phyloP scores from a whole-genome alignment of 2,329 filamentous ascomycete species.

The Microcyclosporella mali region DNA sequence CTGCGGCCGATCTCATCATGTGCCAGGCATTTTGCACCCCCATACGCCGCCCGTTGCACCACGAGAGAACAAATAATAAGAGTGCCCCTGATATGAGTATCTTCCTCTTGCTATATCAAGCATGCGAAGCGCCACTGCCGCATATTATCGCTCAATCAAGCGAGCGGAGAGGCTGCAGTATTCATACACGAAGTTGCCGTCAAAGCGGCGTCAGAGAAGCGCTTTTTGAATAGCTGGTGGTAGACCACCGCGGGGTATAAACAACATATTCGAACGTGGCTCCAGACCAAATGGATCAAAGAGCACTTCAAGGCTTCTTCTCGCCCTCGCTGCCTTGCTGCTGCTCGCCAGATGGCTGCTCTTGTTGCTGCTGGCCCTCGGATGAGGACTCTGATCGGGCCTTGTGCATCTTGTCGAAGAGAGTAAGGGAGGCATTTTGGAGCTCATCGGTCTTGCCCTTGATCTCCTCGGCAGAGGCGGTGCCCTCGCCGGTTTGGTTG shows the following conservation, averaged over 20 bases:
- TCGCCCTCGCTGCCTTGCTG: constrained; percentile 53
- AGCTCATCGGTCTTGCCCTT: constrained; percentile 99
- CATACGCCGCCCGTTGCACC: constrained; percentile 3
- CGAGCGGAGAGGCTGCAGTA: constrained; percentile 2
- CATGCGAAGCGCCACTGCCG: constrained; percentile 1
- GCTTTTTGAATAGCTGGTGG: constrained; percentile 13
- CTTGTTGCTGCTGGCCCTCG: constrained; percentile 47
- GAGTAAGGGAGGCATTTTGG: constrained; percentile 87
- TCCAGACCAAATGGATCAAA: constrained; percentile 5
- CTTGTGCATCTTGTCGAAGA: constrained; percentile 99
- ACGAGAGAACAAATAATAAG: not conserved
- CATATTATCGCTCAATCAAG: not conserved
- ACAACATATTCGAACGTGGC: constrained; percentile 12
- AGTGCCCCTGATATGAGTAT: not conserved
- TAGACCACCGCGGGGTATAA: constrained; percentile 18
- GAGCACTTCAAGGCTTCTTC: constrained; percentile 58
- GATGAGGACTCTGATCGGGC: constrained; percentile 52
- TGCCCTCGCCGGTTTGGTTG: constrained; percentile 88
- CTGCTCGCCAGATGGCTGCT: constrained; percentile 39
- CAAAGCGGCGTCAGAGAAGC: constrained; percentile 10
- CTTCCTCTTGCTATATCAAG: constrained; percentile 8
- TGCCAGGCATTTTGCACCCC: constrained; percentile 1
- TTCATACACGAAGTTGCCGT: constrained; percentile 10
- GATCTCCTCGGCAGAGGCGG: constrained; percentile 80
- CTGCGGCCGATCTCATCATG: not conserved